phyloP scores from a whole-genome alignment of 805 yeast genomes.

The Cyberlindnera suaveolens region DNA sequence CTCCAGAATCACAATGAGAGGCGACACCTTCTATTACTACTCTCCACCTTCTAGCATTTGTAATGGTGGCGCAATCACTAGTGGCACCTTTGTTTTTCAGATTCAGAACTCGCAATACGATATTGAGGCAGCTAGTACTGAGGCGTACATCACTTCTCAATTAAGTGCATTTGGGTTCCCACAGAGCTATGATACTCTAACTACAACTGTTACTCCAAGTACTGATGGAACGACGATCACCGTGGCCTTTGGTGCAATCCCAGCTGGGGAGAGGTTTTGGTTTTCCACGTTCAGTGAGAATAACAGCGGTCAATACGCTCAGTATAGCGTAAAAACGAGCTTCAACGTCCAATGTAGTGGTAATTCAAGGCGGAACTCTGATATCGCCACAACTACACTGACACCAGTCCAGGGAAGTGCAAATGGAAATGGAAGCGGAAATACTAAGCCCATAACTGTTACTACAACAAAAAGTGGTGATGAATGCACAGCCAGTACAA shows the following conservation, averaged over 20 bases:
- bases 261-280: constrained; percentile 9
- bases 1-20: constrained; percentile 12
- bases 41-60: constrained; percentile 2
- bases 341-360: neutral
- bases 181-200: neutral
- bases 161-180: constrained; percentile 1
- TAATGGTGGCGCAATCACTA: neutral
- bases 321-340: neutral
- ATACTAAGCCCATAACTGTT: constrained; percentile 2
- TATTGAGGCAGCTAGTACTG: neutral
- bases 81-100: constrained; percentile 6
- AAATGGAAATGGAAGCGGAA: constrained; percentile 6
- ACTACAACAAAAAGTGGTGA: constrained; percentile 1
- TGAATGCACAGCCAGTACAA: constrained; percentile 5
- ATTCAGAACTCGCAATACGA: neutral
- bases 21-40: constrained; percentile 10
- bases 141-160: neutral
- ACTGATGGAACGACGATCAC: neutral
- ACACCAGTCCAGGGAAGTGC: constrained; percentile 3
- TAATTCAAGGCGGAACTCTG: neutral
- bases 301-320: neutral
- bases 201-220: neutral
- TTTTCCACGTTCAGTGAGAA: constrained; percentile 1
- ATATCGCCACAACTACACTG: neutral
- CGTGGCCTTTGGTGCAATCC: constrained; percentile 5